Evolutionary conservation across 2,329 filamentous ascomycete genomes (phyloP).

Genomic region (Phialophora verrucosa): DNA sequence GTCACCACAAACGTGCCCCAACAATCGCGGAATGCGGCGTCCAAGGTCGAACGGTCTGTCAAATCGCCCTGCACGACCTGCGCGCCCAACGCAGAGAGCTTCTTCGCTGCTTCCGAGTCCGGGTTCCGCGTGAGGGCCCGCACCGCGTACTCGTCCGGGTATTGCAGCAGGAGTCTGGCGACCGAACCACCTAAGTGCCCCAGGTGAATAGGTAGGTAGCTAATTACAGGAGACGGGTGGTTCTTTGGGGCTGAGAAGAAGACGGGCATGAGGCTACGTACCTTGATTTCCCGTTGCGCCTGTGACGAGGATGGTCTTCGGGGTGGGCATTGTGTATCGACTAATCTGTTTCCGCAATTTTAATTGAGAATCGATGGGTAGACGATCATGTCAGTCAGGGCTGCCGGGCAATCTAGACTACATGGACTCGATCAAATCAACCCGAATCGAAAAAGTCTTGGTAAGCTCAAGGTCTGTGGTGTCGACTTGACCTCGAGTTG

Average conservation of each 20-base stretch:
- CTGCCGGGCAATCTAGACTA: not conserved
- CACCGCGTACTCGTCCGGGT: conserved; percentile 38
- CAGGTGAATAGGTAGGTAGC: no score
- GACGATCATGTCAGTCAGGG: no score
- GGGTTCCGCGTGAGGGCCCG: conserved; percentile 42
- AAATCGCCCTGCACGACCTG: conserved; percentile 41
- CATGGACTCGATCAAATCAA: no score
- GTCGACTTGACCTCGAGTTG: not conserved
- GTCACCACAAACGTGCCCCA: conserved; percentile 36
- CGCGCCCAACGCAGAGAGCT: conserved; percentile 38
- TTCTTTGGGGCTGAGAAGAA: not conserved
- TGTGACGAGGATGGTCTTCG: conserved; percentile 12
- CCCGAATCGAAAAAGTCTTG: no score
- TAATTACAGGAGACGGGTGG: no score
- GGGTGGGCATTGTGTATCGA: not conserved
- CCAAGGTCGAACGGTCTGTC: conserved; percentile 29
- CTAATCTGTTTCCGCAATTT: not conserved
- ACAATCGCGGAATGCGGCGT: conserved; percentile 23
- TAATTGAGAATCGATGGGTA: not conserved
- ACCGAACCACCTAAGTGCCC: conserved; percentile 40
- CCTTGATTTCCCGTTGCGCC: conserved; percentile 24
- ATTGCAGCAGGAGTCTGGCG: conserved; percentile 40
- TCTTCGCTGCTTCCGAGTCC: conserved; percentile 36
- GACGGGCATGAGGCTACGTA: not conserved
- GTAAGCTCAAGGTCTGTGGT: not conserved